Evolutionary conservation across 371 early-diverging fungal genomes (phyloP), one percentile per base, ranked within the genome.

Genomic region (Circinella minor): DNA sequence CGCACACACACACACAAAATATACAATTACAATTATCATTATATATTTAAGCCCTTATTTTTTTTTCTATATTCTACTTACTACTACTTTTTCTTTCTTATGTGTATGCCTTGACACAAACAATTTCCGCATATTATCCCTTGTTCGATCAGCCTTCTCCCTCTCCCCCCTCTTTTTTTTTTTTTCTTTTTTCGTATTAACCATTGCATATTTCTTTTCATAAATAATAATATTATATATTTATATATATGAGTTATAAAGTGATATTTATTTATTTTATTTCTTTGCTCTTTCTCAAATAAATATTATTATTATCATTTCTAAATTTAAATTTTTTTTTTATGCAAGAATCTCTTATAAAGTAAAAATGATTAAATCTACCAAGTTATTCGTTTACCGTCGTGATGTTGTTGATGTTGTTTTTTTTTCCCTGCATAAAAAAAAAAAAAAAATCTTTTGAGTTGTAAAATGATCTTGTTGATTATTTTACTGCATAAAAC

Each of bases 71-170:
- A 43, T 43, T 43, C 43, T 9, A 43, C 11, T 43, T 51, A 51
- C 15, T n/a, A 57, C 57, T 27, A 13, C 5, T 51, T 51, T 15
- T 51, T 51, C 51, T 34, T 34, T 57, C 27, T 57, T 57, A 57
- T 57, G 57, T 57, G 57, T 57, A 57, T 57, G 57, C 57, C 57
- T 57, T 57, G 57, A n/a, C 57, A 57, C 57, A 57, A 57, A 57
- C 18, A 57, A 57, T 51, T 15, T 27, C 57, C 57, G 57, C 57
- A 57, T 57, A 57, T 57, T 43, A 43, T 43, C 43, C 43, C 43
- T 43, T 43, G 9, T 43, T 43, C 43, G 43, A 43, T 11, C 11
- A 43, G 43, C 43, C 6, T 3, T 11, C 43, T 3, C 43, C 3
- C 43, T 2, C 55, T 4, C 43, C 43, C 3, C 43, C 27, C 55